A percentile compares a stretch with the other conserved stretches of the same genome.
Evolutionary conservation across 2,329 filamentous ascomycete species (phyloP).

Genomic region (Penicillium crustosum): DNA sequence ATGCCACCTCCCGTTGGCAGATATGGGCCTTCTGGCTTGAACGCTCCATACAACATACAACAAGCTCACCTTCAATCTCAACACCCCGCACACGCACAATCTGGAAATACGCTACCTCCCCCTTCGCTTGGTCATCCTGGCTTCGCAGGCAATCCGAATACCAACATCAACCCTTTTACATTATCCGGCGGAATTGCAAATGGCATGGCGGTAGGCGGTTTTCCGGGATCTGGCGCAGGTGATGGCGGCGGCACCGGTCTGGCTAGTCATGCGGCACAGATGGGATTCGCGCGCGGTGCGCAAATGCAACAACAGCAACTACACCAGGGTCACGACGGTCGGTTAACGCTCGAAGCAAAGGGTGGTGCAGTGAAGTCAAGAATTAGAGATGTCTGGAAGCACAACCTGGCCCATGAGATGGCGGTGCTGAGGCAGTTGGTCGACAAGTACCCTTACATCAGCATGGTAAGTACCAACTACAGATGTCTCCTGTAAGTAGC

Average conservation of each 20-base stretch:
- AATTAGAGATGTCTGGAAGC: constrained; percentile 95
- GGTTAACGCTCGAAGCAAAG: constrained; percentile 56
- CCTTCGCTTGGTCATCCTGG: constrained; percentile 66
- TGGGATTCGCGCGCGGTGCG: constrained; percentile 79
- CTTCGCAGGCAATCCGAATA: constrained; percentile 66
- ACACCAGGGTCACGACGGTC: constrained; percentile 52
- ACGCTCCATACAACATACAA: constrained; percentile 58
- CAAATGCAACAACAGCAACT: constrained; percentile 60
- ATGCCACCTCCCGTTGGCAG: constrained; percentile 62
- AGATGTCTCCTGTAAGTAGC: not conserved
- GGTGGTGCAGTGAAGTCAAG: constrained; percentile 65
- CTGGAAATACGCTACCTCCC: constrained; percentile 51
- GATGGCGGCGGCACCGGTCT: constrained; percentile 67
- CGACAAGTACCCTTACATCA: constrained; percentile 91
- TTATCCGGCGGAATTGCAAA: constrained; percentile 53
- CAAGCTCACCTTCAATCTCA: constrained; percentile 47
- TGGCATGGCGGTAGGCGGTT: constrained; percentile 58
- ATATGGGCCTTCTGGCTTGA: constrained; percentile 59
- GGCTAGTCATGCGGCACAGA: constrained; percentile 81
- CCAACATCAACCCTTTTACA: constrained; percentile 66
- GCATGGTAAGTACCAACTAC: constrained; percentile 69
- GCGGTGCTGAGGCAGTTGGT: constrained; percentile 76
- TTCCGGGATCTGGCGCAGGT: constrained; percentile 54
- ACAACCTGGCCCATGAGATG: constrained; percentile 91
- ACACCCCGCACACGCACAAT: constrained; percentile 42